These are phyloP conservation scores for Infundibulicybe gibba DNA, from an alignment of 768 basidiomycete species.

Conservation along the genomic window DNA sequence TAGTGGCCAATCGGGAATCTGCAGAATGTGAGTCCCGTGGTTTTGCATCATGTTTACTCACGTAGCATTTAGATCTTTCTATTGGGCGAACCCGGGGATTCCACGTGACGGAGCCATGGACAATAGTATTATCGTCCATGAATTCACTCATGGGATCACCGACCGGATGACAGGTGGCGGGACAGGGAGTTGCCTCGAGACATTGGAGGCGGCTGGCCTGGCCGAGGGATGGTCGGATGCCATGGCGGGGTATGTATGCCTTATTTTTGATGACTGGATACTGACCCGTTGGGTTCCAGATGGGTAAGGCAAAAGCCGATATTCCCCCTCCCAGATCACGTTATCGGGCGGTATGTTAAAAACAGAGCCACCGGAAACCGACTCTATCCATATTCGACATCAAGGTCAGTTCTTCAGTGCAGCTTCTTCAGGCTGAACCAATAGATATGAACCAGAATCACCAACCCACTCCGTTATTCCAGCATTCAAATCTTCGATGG, in stretches of 20 bases:
- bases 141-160: constrained; percentile 50
- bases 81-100: constrained; percentile 6
- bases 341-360: constrained; percentile 40
- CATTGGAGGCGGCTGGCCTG: constrained; percentile 60
- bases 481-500: constrained; percentile 23
- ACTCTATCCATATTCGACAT: constrained; percentile 45
- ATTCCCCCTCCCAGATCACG: constrained; percentile 16
- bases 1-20: constrained; percentile 33
- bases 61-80: not conserved
- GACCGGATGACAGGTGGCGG: constrained; percentile 52
- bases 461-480: constrained; percentile 29
- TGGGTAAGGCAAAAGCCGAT: constrained; percentile 25
- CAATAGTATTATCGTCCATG: constrained; percentile 51
- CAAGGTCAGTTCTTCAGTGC: constrained; percentile 18
- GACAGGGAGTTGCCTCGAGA: constrained; percentile 58
- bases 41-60: not conserved
- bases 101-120: constrained; percentile 56
- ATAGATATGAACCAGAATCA: constrained; percentile 2
- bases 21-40: constrained; percentile 9
- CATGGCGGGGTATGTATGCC: constrained; percentile 18
- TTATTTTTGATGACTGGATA: not conserved
- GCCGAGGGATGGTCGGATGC: constrained; percentile 58
- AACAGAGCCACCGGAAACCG: constrained; percentile 44
- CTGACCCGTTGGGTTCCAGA: constrained; percentile 1
- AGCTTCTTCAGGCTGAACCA: not conserved